phyloP scores from a whole-genome alignment of 345 rosid species.

The Hibiscus syriacus region DNA sequence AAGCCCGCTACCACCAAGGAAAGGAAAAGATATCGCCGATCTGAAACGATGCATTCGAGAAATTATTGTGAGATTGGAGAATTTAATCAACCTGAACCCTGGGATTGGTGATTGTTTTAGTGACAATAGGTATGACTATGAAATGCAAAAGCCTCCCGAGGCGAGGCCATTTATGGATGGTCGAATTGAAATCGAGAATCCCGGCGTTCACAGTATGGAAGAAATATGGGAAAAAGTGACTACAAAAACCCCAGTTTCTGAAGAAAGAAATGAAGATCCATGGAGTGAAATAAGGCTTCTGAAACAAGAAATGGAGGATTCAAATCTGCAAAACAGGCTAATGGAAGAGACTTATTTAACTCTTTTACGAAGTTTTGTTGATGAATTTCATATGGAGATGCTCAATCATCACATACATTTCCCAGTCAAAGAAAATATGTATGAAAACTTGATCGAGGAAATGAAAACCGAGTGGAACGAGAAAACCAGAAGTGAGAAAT shows the following conservation, averaged over 20 bases:
- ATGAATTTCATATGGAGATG: slow-evolving; percentile 15
- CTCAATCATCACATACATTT: slow-evolving; percentile 10
- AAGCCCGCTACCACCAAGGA: slow-evolving; percentile 5
- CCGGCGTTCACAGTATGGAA: slow-evolving; percentile 21
- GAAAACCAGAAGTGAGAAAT: slow-evolving; percentile 12
- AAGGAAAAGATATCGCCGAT: slow-evolving; percentile 22
- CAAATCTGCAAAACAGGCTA: slow-evolving; percentile 19
- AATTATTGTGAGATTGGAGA: slow-evolving; percentile 31
- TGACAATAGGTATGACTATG: slow-evolving; percentile 6
- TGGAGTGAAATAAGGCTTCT: slow-evolving; percentile 18
- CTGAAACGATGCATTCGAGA: slow-evolving; percentile 32
- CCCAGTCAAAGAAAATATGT: slow-evolving; percentile 22
- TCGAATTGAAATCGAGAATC: not conserved
- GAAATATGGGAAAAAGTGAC: slow-evolving; percentile 39
- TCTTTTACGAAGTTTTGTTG: slow-evolving; percentile 24
- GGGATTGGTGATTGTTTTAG: slow-evolving; percentile 15
- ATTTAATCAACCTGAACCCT: slow-evolving; percentile 27
- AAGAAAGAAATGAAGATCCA: slow-evolving; percentile 18
- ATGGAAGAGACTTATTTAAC: slow-evolving; percentile 35
- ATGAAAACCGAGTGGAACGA: slow-evolving; percentile 18
- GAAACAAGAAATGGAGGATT: slow-evolving; percentile 37
- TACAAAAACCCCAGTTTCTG: slow-evolving; percentile 11
- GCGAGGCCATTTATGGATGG: not conserved
- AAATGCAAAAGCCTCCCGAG: slow-evolving; percentile 3
- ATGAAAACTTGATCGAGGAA: slow-evolving; percentile 16